These are phyloP conservation scores for Sonneratia caseolaris DNA, from an alignment of 345 rosid genomes.

Conservation along the genomic window DNA sequence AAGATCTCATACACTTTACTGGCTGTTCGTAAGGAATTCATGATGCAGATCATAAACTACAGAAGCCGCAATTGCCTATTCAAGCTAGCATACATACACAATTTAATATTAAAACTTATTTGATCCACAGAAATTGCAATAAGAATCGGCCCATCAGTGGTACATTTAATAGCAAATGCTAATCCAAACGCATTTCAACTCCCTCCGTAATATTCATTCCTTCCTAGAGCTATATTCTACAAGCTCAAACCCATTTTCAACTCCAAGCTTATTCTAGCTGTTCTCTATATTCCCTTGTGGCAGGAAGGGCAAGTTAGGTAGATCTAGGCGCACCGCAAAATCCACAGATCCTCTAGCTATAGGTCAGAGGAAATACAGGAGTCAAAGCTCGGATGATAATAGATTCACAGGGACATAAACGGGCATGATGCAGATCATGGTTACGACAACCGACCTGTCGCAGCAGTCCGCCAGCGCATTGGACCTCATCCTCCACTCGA, in stretches of 20 bases:
- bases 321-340: too few species aligned
- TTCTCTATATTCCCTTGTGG: neutral
- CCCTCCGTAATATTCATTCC: neutral
- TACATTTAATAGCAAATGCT: neutral
- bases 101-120: neutral
- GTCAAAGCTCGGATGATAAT: neutral
- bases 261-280: neutral
- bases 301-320: neutral
- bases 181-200: neutral
- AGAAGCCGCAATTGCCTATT: too few species aligned
- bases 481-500: conserved; percentile 90
- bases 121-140: neutral
- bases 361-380: too few species aligned
- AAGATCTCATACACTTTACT: conserved; percentile 1
- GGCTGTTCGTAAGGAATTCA: neutral
- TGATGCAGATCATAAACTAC: neutral
- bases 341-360: neutral
- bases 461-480: conserved; percentile 84
- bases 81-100: neutral
- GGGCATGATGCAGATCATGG: neutral
- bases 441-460: conserved; percentile 38
- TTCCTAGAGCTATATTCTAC: neutral
- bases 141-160: neutral
- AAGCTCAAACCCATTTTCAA: neutral
- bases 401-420: neutral